phyloP scores from a whole-genome alignment of 2,329 filamentous ascomycete genomes.

The Aspergillus melleus region DNA sequence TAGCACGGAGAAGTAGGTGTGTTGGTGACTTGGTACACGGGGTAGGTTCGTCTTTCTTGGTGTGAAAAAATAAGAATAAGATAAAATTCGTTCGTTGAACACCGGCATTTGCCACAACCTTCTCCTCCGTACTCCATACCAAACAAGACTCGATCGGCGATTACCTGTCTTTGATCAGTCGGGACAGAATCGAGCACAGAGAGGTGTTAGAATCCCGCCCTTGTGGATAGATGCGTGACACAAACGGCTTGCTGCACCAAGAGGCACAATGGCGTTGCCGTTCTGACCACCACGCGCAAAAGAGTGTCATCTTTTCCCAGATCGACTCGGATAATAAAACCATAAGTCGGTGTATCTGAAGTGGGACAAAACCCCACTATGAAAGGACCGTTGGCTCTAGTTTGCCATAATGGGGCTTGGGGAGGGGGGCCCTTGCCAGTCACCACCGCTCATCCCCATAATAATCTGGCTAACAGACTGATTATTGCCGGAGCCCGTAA shows the following conservation, averaged over 20 bases:
- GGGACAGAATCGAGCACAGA: not conserved
- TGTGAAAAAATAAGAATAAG: not conserved
- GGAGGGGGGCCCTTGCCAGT: not conserved
- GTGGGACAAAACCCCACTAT: not conserved
- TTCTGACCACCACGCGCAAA: not conserved
- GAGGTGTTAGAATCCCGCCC: not conserved
- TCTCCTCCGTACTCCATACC: not conserved
- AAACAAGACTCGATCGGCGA: not conserved
- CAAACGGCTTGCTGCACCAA: conserved; percentile 3
- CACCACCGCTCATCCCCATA: not conserved
- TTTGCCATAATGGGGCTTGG: not conserved
- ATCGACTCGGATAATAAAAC: not conserved
- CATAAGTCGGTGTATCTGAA: conserved; percentile 3
- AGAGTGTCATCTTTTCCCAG: not conserved
- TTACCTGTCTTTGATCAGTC: not conserved
- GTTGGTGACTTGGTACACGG: no score
- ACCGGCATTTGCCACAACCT: not conserved
- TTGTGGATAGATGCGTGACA: not conserved
- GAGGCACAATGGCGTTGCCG: conserved; percentile 4
- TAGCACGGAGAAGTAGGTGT: no score
- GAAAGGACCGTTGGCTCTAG: not conserved
- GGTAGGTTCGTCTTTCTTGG: not conserved
- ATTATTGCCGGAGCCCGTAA: not conserved
- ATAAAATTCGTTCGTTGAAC: not conserved
- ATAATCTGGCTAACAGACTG: not conserved